These are phyloP conservation scores for Neurospora crassa DNA, from an alignment of 2,329 filamentous ascomycete genomes.

Conservation along the genomic window DNA sequence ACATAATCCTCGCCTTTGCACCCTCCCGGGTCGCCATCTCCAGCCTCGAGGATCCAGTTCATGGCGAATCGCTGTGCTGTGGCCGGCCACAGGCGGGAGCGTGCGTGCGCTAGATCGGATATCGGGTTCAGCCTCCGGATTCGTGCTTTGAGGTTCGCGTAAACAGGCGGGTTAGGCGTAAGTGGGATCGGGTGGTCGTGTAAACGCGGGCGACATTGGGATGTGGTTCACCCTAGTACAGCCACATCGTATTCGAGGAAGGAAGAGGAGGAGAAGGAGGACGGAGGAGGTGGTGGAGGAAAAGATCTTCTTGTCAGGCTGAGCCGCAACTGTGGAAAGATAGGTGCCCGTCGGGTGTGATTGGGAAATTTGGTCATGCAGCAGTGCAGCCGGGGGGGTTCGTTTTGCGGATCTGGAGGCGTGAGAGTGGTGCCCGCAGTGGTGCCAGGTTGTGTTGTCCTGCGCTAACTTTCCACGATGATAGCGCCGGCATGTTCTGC, in stretches of 20 bases:
- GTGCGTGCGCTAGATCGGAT: background rate
- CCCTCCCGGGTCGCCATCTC: conserved; percentile 13
- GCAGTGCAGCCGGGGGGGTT: background rate
- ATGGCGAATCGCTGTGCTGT: conserved; percentile 11
- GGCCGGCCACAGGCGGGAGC: background rate
- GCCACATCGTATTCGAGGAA: background rate
- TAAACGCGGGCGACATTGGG: background rate
- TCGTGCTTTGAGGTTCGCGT: background rate
- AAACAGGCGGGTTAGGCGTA: background rate
- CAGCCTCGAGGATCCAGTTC: conserved; percentile 10
- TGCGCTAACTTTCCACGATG: background rate
- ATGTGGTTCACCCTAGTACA: background rate
- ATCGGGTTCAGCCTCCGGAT: background rate
- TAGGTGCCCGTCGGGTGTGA: background rate
- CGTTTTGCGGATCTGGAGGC: background rate
- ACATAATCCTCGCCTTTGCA: conserved; percentile 20
- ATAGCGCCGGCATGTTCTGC: background rate
- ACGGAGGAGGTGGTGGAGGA: background rate
- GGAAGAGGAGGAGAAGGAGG: background rate
- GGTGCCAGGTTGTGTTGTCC: background rate
- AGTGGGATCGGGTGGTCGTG: background rate
- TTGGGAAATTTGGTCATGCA: background rate
- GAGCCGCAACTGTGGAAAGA: background rate
- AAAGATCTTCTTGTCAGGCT: background rate
- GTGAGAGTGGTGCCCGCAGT: background rate